phyloP scores from a whole-genome alignment of 768 basidiomycete genomes.

The Nidularia pulvinata region DNA sequence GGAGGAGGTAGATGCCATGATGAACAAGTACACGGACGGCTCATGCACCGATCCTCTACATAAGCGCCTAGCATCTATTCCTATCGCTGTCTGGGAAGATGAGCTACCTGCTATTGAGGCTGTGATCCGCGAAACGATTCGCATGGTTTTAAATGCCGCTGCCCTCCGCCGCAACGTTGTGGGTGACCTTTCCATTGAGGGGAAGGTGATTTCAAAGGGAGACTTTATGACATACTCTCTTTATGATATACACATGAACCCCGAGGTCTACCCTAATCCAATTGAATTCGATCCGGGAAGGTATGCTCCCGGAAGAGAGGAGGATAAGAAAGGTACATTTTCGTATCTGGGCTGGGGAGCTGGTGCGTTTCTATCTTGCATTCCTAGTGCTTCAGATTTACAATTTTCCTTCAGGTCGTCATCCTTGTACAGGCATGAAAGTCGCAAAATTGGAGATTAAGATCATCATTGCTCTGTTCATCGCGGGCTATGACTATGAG shows the following conservation, averaged over 20 bases:
- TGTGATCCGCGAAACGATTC: conserved; percentile 36
- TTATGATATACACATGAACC: conserved; percentile 30
- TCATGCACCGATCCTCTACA: conserved; percentile 24
- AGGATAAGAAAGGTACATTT: conserved; percentile 28
- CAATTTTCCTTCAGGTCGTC: conserved; percentile 22
- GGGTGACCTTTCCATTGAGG: conserved; percentile 22
- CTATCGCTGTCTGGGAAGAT: conserved; percentile 36
- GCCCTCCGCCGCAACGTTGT: conserved; percentile 30
- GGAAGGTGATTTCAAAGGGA: conserved; percentile 21
- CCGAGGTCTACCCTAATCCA: conserved; percentile 30
- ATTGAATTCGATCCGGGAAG: conserved; percentile 30
- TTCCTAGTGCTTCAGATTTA: not conserved
- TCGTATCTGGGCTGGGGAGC: conserved; percentile 38
- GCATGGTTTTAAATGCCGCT: conserved; percentile 22
- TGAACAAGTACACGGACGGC: conserved; percentile 20
- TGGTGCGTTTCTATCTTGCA: conserved; percentile 16
- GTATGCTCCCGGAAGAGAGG: conserved; percentile 24
- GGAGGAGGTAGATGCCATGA: conserved; percentile 24
- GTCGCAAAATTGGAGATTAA: conserved; percentile 37
- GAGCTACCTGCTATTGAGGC: conserved; percentile 33
- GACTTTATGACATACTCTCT: conserved; percentile 31
- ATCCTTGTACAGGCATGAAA: conserved; percentile 35
- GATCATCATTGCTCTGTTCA: conserved; percentile 27
- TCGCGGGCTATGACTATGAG: conserved; percentile 26
- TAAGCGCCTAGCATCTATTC: conserved; percentile 28